A percentile compares a stretch with the other conserved stretches of the same genome.
These are phyloP conservation scores for Rhodofomes roseus DNA, from an alignment of 1,284 basidiomycete species.

Conservation along the genomic window DNA sequence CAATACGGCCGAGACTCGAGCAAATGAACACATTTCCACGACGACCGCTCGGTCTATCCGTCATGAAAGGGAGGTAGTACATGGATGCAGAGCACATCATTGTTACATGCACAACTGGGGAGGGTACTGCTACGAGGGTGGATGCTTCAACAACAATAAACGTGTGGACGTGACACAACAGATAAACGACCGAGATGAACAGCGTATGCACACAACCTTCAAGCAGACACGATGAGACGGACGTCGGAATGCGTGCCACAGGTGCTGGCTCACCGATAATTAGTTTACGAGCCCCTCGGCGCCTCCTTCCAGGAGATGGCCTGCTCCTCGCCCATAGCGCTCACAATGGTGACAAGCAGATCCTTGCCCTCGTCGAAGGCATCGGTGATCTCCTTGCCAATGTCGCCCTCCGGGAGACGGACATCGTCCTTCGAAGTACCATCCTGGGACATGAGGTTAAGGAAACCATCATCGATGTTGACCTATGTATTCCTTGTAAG, in stretches of 20 bases:
- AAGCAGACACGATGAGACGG: neutral
- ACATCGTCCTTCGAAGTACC: slow-evolving; percentile 94
- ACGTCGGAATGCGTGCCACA: neutral
- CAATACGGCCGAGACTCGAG: neutral
- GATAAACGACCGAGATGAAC: slow-evolving; percentile 12
- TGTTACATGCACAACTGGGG: slow-evolving; percentile 10
- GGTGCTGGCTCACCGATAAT: neutral
- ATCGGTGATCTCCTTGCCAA: slow-evolving; percentile 73
- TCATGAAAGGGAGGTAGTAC: slow-evolving; percentile 4
- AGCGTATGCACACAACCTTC: slow-evolving; percentile 2
- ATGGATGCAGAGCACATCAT: slow-evolving; percentile 8
- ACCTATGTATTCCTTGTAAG: slow-evolving; percentile 42
- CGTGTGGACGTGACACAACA: slow-evolving; percentile 8
- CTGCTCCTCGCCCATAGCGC: slow-evolving; percentile 92
- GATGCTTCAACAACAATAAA: slow-evolving; percentile 7
- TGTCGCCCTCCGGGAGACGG: slow-evolving; percentile 83
- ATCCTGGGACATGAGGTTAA: slow-evolving; percentile 91
- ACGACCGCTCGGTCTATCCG: slow-evolving; percentile 8
- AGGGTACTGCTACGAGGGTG: slow-evolving; percentile 12
- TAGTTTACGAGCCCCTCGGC: slow-evolving; percentile 48
- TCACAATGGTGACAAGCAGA: slow-evolving; percentile 83
- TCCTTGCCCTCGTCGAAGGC: slow-evolving; percentile 90
- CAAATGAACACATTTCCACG: neutral
- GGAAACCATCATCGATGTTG: slow-evolving; percentile 87
- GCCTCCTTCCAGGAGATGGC: slow-evolving; percentile 86